Evolutionary conservation across 2,329 filamentous ascomycete genomes (phyloP), one percentile per base, ranked within the genome.

Genomic region (Alternaria hordeiaustralica): DNA sequence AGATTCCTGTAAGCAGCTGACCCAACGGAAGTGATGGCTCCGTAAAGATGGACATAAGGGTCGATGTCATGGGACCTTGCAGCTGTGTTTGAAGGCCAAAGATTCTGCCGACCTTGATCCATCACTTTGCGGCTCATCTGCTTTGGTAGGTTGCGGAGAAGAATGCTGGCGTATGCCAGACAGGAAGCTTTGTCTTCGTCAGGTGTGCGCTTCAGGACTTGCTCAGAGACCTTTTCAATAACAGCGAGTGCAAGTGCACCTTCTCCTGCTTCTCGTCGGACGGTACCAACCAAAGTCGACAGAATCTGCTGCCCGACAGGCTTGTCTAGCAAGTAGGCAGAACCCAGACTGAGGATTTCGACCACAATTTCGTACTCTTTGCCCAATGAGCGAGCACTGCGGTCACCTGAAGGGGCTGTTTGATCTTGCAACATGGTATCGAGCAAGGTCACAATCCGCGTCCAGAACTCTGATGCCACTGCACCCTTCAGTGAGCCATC

Each of bases 301-400:
- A 92, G 88, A 1, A 95, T 81, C 10, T 75, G 65, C 18, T 68
- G 62, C 5, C 75, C 74, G 6, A 54, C 51, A 2, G 67, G 43
- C 23, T 55, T 63, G 12, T 64, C 64, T 13, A 76, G 66, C 25
- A 78, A 64, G 33, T 66, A 68, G 80, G 28, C 79, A 78, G 51
- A 91, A 76, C 18, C 92, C 89, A 68, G 85, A 82, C 70, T 90
- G 4, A 97, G 83, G 33, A 96, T 86, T 18, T 87, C 89, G 15
- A 90, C 84, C 23, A 91, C 82, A 55, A 91, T 88, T 9, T 91
- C 89, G 67, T 92, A 94, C 60, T 93, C 89, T 11, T 88, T 87
- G 13, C 90, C 88, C 58, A 90, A 77, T 36, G 87, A 82, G 30
- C 74, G 67, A 7, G 74, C 71, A 13, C 61, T 65, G 10, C 66